Conservation (phyloP, 352 stramenopile species). For the Phytophthora pluvialis region DNA sequence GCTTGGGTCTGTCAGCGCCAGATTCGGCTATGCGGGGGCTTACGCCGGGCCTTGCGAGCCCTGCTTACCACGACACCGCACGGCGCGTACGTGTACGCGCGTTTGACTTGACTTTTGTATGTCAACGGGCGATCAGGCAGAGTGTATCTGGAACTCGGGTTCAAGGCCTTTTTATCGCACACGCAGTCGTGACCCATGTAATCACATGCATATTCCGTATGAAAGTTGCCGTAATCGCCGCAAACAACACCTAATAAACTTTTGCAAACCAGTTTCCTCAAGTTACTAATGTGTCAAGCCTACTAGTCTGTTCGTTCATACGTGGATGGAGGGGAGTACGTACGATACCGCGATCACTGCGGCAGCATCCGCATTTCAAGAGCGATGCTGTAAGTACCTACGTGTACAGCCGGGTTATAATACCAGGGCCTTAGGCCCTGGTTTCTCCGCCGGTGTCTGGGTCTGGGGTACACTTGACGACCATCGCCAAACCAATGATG, state of each 20-base stretch:
- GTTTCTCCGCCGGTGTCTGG: too few relatives aligned
- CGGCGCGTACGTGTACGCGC: constrained; percentile 1
- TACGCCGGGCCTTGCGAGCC: constrained; percentile 7
- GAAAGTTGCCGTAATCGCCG: constrained; percentile 1
- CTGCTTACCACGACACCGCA: constrained; percentile 19
- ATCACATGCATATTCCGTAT: background rate
- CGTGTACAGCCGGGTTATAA: too few relatives aligned
- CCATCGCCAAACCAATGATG: constrained; percentile 6
- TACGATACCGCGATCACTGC: too few relatives aligned
- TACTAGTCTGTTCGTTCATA: too few relatives aligned
- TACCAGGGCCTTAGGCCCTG: too few relatives aligned
- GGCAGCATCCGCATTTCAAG: too few relatives aligned
- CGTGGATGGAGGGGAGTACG: too few relatives aligned
- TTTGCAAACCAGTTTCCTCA: background rate
- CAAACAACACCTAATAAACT: background rate
- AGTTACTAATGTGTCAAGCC: background rate
- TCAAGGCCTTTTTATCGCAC: background rate
- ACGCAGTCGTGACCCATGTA: too few relatives aligned
- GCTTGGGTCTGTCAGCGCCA: background rate
- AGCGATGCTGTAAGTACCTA: too few relatives aligned
- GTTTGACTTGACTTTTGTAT: constrained; percentile 28
- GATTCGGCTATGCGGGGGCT: constrained; percentile 22
- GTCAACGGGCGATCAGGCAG: constrained; percentile 13
- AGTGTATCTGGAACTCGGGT: constrained; percentile 8
- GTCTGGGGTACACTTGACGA: too few relatives aligned